Evolutionary conservation across 2,329 filamentous ascomycete species (phyloP), one percentile per base, ranked within the genome.

Genomic region (Fusarium chlamydosporum): DNA sequence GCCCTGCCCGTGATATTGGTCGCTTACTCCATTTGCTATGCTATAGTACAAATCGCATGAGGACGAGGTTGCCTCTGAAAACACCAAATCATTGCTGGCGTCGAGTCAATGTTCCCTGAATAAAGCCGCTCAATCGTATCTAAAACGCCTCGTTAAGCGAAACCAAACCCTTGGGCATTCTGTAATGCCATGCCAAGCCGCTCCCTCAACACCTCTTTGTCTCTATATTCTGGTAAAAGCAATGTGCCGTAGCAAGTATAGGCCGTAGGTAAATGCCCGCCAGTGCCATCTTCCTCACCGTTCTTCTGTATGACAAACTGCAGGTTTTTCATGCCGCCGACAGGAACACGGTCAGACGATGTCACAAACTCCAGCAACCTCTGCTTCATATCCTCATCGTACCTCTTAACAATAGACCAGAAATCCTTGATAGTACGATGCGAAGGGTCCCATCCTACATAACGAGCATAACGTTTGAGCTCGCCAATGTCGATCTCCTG

Each of bases 221-320:
- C 88, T 55, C 82, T 85, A 78, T 98, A 99, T 79, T 94, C 90
- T 2, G 96, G 96, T 65, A 99, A 79, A 68, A 97, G 81, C 45
- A 99, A 80, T 47, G 92, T 94, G 3, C 95, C 93, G 80, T 97
- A 98, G 79, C 96, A 99, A 0, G 96, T 99, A 74, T 94, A 91
- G 65, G 93, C 95, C 7, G 92, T 97, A 5, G 96, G 96, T 72
- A 99, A 75, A 67, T 87, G 86, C 0, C 85, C 86, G 4, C 77
- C 76, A 3, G 82, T 81, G 3, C 81, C 83, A 8, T 84, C 81
- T 68, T 87, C 91, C 56, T 89, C 84, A 16, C 92, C 89, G 75
- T 94, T 93, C 73, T 87, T 89, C 79, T 95, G 91, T 42, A 99
- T 86, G 15, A 92, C 88, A 78, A 98, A 98, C 74, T 92, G 89